Evolutionary conservation across 2,329 filamentous ascomycete species (phyloP), one percentile per base, ranked within the genome.

Genomic region (Rugonectria rugulosa): DNA sequence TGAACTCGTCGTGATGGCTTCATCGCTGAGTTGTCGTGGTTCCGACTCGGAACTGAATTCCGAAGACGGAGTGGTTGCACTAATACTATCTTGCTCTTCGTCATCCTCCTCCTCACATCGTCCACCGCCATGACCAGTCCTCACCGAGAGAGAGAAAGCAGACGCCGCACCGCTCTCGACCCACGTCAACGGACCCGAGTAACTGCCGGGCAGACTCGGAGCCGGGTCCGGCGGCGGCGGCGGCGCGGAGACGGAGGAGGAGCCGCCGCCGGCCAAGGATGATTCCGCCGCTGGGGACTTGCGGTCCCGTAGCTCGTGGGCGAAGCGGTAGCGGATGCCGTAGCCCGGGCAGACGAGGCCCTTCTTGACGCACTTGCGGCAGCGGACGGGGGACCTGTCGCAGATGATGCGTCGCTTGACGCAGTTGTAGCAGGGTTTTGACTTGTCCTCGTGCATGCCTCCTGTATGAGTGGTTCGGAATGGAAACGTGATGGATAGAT

Each of bases 371-470:
- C 54, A 55, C 50, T 58, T 58, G 26, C 44, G 44, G 23, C 52
- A 56, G 27, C 41, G 42, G n/a, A 34, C 48, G 38, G 45, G 51
- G 23, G 56, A 51, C 41, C 31, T 45, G 51, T 58, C 56, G 56
- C 52, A 58, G 40, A 42, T 40, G 37, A 55, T 56, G 42, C 47
- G 53, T 19, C 57, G 47, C 53, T 57, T 53, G 44, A 56, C 49
- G 34, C 57, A 56, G 48, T 59, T 52, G 57, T 53, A 59, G 40
- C 57, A 59, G 20, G 50, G 34, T 32, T 58, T 55, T 6, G 50
- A 31, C 20, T 49, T 43, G 48, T 19, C 37, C 10, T 31, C 15
- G 14, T 21, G 27, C 29, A 26, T 40, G 17, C 5, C 21, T 24
- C 21, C n/a, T n/a, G 23, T 23, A n/a, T n/a, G n/a, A n/a, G n/a